Evolutionary conservation across 2,329 filamentous ascomycete species (phyloP).

Genomic region (Remersonia thermophila): DNA sequence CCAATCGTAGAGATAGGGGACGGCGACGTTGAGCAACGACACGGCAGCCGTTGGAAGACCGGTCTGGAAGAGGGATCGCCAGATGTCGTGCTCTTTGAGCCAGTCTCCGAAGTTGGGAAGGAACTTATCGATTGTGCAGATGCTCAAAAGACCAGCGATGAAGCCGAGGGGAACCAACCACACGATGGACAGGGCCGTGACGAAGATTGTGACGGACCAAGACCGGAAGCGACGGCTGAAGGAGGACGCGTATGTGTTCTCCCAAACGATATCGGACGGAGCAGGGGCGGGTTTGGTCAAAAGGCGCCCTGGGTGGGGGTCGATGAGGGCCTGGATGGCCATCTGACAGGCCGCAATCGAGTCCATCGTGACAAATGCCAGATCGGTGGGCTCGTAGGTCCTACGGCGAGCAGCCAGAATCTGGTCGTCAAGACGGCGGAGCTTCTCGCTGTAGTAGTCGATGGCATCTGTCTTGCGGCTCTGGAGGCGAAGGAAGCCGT

Average conservation of each 20-base stretch:
- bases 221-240: constrained; percentile 61
- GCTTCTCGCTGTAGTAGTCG: constrained; percentile 82
- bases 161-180: constrained; percentile 77
- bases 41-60: constrained; percentile 76
- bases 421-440: constrained; percentile 65
- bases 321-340: constrained; percentile 88
- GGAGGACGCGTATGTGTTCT: constrained; percentile 76
- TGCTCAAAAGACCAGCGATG: constrained; percentile 66
- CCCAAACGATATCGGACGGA: constrained; percentile 88
- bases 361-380: constrained; percentile 96
- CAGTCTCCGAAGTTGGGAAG: constrained; percentile 57
- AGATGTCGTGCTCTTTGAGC: constrained; percentile 55
- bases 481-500: constrained; percentile 61
- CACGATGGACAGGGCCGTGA: constrained; percentile 70
- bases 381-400: constrained; percentile 63
- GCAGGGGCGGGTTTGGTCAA: constrained; percentile 78
- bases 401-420: constrained; percentile 60
- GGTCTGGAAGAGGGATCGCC: constrained; percentile 69
- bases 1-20: constrained; percentile 91
- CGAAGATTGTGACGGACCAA: constrained; percentile 74
- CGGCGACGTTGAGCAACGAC: constrained; percentile 75
- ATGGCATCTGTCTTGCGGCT: constrained; percentile 75
- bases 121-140: constrained; percentile 65
- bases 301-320: constrained; percentile 76
- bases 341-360: constrained; percentile 87